Base-by-base conservation (phyloP, 441 rosid species). In the Geranium incanum region DNA sequence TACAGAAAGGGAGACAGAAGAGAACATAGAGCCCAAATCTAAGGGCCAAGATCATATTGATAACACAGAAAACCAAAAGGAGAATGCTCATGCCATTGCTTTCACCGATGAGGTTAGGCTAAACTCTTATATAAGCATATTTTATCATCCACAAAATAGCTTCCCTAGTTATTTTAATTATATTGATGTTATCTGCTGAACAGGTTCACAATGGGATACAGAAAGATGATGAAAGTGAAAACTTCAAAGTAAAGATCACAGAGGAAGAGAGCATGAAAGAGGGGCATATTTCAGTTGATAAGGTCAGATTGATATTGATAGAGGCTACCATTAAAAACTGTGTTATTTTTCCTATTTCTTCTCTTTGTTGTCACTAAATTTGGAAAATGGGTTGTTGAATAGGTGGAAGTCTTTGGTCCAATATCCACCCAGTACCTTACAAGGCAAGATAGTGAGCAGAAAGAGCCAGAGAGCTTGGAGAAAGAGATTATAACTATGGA, bases 41-140 rank as follows among this genome's bases (percentile, higher is more conserved):
- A 78, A 75, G 71, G 23, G 68, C 60, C 79, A 75, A 76, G 78
- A 74, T n/a, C 52, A 68, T 23, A 72, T 37, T 23, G 74, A 70
- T 15, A 73, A 75, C 78, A 74, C 77, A 79, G 70, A 74, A 67
- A 70, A 71, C 18, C 78, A 18, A 66, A 82, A 83, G 38, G 83
- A 85, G 79, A 73, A 67, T 15, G 68, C 21, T 62, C 73, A 81
- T 77, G 71, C 63, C 2, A 72, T 67, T 71, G 78, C 75, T 64
- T 72, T 70, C 43, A 70, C 83, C 59, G 70, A 84, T 70, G 84
- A 85, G 90, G 92, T 86, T 73, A 78, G 77, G 16, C 70, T 28
- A 63, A 23, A 5, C 50, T 50, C 33, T 13, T 21, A 6, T 6
- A 60, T 6, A 23, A 11, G 60, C 18, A 70, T 52, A 36, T 60